Conservation (phyloP, 331 rosid species). For the Pyrus hybrid region DNA sequence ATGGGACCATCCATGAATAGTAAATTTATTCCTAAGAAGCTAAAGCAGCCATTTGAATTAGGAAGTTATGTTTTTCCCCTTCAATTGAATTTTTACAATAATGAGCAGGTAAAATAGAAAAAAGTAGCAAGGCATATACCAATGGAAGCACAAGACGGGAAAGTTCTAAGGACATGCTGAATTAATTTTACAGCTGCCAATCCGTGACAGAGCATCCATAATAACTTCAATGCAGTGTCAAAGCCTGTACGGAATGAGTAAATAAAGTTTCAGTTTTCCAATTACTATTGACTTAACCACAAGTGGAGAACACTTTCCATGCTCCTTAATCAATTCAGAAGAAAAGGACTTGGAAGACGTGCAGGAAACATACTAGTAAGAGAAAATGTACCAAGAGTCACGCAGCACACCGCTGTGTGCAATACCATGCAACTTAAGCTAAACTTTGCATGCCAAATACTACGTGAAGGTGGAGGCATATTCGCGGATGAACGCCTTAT, state of each 20-base stretch:
- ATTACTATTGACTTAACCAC: background rate
- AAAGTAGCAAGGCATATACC: constrained; percentile 38
- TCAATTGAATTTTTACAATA: background rate
- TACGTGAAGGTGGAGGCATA: background rate
- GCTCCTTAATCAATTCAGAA: background rate
- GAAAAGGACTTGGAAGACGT: background rate
- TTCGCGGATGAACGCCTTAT: constrained; percentile 14
- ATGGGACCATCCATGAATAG: background rate
- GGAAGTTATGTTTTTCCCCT: background rate
- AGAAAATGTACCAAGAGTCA: constrained; percentile 39
- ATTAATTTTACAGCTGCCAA: constrained; percentile 67
- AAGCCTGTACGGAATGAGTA: constrained; percentile 37
- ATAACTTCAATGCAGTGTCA: constrained; percentile 36
- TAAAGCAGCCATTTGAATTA: background rate
- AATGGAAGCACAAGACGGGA: constrained; percentile 88
- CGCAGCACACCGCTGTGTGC: constrained; percentile 33
- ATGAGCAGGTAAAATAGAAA: background rate
- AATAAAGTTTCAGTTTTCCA: background rate
- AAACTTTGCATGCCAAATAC: constrained; percentile 36
- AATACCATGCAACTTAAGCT: constrained; percentile 37
- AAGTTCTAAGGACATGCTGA: constrained; percentile 59
- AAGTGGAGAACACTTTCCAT: background rate
- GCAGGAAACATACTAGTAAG: constrained; percentile 39
- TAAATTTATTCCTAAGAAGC: background rate
- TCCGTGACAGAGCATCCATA: constrained; percentile 80